These are phyloP conservation scores for Arabis hirsuta DNA, from an alignment of 345 rosid species.

Conservation along the genomic window DNA sequence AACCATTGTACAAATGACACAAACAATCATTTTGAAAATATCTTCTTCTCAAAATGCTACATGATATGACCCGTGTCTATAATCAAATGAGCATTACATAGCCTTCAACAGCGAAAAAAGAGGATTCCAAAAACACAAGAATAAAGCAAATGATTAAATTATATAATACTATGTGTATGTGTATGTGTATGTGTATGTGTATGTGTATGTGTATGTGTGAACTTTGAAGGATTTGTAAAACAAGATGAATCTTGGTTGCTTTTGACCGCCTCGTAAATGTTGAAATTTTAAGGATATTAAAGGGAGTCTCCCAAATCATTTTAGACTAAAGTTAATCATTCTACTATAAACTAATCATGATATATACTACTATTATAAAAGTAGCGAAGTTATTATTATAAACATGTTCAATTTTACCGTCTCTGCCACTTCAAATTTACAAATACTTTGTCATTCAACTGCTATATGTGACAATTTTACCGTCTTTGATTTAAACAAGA, in stretches of 20 bases:
- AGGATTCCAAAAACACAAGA: conserved; percentile 14
- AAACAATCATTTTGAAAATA: too few species aligned
- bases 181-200: neutral
- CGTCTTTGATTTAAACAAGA: conserved; percentile 20
- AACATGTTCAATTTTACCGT: conserved; percentile 10
- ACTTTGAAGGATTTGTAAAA: conserved; percentile 28
- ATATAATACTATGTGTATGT: neutral
- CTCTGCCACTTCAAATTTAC: neutral
- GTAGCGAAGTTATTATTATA: neutral
- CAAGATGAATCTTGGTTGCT: conserved; percentile 32
- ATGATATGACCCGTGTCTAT: conserved; percentile 6
- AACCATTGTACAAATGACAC: neutral
- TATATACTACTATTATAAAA: neutral
- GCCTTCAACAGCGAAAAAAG: conserved; percentile 24
- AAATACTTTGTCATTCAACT: neutral
- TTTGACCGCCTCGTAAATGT: conserved; percentile 44
- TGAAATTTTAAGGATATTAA: conserved; percentile 33
- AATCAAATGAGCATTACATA: conserved; percentile 15
- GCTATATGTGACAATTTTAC: neutral
- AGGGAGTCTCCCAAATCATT: conserved; percentile 30
- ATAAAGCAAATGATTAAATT: conserved; percentile 24
- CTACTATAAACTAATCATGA: conserved; percentile 9
- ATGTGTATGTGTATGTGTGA: neutral
- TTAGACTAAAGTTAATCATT: conserved; percentile 36
- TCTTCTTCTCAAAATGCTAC: too few species aligned